phyloP scores from a whole-genome alignment of 1,139 yeast genomes.

The Geotrichum histeridarum region DNA sequence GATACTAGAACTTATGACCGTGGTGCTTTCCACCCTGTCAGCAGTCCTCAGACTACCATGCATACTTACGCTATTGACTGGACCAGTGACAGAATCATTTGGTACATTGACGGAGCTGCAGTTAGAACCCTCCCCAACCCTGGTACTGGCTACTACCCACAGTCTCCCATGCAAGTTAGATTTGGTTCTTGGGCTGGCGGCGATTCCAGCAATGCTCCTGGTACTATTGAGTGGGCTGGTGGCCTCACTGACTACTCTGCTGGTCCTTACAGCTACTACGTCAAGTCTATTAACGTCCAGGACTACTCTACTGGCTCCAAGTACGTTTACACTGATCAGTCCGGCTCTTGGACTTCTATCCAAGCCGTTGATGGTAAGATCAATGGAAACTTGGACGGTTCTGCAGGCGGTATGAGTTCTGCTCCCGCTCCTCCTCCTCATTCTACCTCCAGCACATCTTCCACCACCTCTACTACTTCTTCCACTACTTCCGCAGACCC shows the following conservation, averaged over 20 bases:
- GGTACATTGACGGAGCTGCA: slow-evolving; percentile 57
- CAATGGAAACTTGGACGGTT: slow-evolving; percentile 31
- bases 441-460: slow-evolving; percentile 13
- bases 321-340: slow-evolving; percentile 58
- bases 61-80: slow-evolving; percentile 83
- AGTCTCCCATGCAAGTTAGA: slow-evolving; percentile 66
- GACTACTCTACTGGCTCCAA: slow-evolving; percentile 78
- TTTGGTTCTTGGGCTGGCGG: slow-evolving; percentile 85
- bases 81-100: slow-evolving; percentile 57
- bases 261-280: slow-evolving; percentile 66
- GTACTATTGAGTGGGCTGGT: slow-evolving; percentile 87
- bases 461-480: slow-evolving; percentile 13
- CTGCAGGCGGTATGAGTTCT: slow-evolving; percentile 7
- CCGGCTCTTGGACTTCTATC: slow-evolving; percentile 69
- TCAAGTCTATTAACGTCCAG: slow-evolving; percentile 56
- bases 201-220: slow-evolving; percentile 54
- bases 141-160: slow-evolving; percentile 56
- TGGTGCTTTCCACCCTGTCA: slow-evolving; percentile 66
- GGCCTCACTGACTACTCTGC: slow-evolving; percentile 61
- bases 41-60: slow-evolving; percentile 51
- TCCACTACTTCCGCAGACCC: neutral
- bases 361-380: slow-evolving; percentile 58
- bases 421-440: slow-evolving; percentile 20
- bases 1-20: slow-evolving; percentile 70
- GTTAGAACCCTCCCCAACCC: slow-evolving; percentile 54